Conservation (phyloP, 1,139 yeast genomes). For the Candida smagusa region DNA sequence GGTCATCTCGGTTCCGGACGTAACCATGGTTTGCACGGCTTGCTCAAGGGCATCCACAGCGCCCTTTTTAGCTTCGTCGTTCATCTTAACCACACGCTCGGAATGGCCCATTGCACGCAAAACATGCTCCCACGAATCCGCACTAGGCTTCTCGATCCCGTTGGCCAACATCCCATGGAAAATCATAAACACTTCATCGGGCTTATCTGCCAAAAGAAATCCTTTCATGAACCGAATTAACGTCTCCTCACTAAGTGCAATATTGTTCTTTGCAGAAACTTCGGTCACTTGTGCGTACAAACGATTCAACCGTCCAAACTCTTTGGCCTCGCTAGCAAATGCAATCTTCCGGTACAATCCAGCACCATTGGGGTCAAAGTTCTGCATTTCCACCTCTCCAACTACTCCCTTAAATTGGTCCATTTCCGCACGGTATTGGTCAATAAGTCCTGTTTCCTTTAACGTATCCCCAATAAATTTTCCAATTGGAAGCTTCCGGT, state of each 20-base stretch:
- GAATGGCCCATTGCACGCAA: slow-evolving; percentile 26
- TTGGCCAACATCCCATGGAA: slow-evolving; percentile 31
- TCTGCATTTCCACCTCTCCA: slow-evolving; percentile 12
- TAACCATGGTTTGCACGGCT: slow-evolving; percentile 28
- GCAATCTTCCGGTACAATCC: slow-evolving; percentile 22
- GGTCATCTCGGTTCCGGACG: slow-evolving; percentile 22
- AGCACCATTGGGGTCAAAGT: slow-evolving; percentile 36
- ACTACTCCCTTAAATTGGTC: slow-evolving; percentile 13
- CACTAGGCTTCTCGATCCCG: slow-evolving; percentile 26
- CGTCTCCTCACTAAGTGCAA: slow-evolving; percentile 28
- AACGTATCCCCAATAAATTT: slow-evolving; percentile 19
- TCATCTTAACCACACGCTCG: slow-evolving; percentile 2
- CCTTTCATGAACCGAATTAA: slow-evolving; percentile 34
- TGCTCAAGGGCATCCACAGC: slow-evolving; percentile 24
- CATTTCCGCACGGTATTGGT: slow-evolving; percentile 13
- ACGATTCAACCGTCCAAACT: slow-evolving; percentile 17
- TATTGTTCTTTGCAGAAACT: slow-evolving; percentile 22
- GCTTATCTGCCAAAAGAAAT: slow-evolving; percentile 27
- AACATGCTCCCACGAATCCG: slow-evolving; percentile 35
- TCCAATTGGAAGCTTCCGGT: slow-evolving; percentile 23
- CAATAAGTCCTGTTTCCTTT: slow-evolving; percentile 11
- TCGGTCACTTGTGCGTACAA: slow-evolving; percentile 25
- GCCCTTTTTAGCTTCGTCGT: slow-evolving; percentile 10
- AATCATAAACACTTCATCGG: slow-evolving; percentile 31
- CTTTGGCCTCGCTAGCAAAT: slow-evolving; percentile 18